Percentiles rank a stretch among this genome's conserved stretches.
Evolutionary conservation across 805 yeast genomes (phyloP).

Genomic region (Yamadazyma laniorum): DNA sequence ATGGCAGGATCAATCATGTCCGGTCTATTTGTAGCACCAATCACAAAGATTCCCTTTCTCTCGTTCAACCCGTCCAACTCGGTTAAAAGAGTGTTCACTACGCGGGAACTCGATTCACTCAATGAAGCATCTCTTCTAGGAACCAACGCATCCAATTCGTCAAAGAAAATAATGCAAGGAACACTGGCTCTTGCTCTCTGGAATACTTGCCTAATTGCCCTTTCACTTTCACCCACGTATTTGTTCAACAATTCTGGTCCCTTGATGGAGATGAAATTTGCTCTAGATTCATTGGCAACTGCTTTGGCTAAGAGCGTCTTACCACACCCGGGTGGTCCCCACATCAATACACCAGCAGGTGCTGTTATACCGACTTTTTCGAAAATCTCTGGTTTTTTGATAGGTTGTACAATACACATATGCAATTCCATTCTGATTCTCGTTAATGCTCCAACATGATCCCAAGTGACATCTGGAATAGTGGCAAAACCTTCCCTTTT

Average conservation of each 20-base stretch:
- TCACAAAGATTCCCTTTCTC: conserved; percentile 86
- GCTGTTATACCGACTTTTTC: conserved; percentile 91
- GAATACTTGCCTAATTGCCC: conserved; percentile 91
- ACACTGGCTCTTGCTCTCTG: conserved; percentile 88
- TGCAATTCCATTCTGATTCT: conserved; percentile 84
- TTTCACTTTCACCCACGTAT: conserved; percentile 94
- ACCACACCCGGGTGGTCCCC: conserved; percentile 99
- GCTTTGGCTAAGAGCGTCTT: conserved; percentile 95
- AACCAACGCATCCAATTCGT: conserved; percentile 93
- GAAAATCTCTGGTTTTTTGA: conserved; percentile 85
- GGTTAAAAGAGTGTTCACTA: conserved; percentile 89
- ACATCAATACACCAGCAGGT: conserved; percentile 93
- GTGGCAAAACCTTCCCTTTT: conserved; percentile 99
- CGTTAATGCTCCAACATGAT: conserved; percentile 85
- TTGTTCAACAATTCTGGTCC: conserved; percentile 95
- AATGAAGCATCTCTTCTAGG: conserved; percentile 88
- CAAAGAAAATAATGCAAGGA: conserved; percentile 94
- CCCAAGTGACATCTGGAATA: conserved; percentile 96
- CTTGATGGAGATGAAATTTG: conserved; percentile 91
- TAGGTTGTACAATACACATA: conserved; percentile 97
- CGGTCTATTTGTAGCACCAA: conserved; percentile 96
- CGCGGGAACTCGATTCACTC: conserved; percentile 88
- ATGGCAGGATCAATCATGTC: conserved; percentile 98
- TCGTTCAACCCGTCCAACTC: conserved; percentile 95
- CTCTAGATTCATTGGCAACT: conserved; percentile 95